These are phyloP conservation scores for Metschnikowia koreensis DNA, from an alignment of 805 yeast species.

Conservation along the genomic window DNA sequence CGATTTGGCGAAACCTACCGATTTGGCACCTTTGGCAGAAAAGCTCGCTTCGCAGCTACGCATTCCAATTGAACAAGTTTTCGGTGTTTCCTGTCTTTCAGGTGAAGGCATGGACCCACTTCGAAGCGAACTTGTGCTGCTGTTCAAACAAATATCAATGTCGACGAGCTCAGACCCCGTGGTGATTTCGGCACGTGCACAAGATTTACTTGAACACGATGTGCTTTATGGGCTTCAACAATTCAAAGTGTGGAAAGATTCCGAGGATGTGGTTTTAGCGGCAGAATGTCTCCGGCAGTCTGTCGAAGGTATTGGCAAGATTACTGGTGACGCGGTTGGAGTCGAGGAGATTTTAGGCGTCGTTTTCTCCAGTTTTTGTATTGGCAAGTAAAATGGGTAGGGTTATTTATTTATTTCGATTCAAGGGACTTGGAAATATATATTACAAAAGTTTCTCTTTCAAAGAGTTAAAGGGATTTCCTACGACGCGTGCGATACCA, in stretches of 20 bases:
- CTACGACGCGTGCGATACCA: constrained; percentile 24
- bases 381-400: constrained; percentile 62
- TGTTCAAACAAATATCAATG: constrained; percentile 50
- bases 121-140: constrained; percentile 36
- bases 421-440: no score
- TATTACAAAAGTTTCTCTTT: not conserved
- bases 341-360: constrained; percentile 89
- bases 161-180: constrained; percentile 61
- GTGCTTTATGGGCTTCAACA: constrained; percentile 73
- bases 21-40: constrained; percentile 12
- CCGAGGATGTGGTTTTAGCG: constrained; percentile 75
- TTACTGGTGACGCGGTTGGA: constrained; percentile 87
- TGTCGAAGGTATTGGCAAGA: constrained; percentile 84
- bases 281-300: constrained; percentile 72
- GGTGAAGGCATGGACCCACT: constrained; percentile 56
- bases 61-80: constrained; percentile 17
- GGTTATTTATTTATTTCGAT: not conserved
- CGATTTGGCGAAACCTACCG: constrained; percentile 42
- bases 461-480: not conserved
- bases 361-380: constrained; percentile 88
- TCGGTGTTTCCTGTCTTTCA: constrained; percentile 57
- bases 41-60: constrained; percentile 14
- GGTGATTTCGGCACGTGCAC: constrained; percentile 69
- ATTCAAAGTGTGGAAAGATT: constrained; percentile 48
- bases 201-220: constrained; percentile 71